Evolutionary conservation across 2,329 filamentous ascomycete genomes (phyloP), one percentile per base, ranked within the genome.

Genomic region (Colletotrichum musae): DNA sequence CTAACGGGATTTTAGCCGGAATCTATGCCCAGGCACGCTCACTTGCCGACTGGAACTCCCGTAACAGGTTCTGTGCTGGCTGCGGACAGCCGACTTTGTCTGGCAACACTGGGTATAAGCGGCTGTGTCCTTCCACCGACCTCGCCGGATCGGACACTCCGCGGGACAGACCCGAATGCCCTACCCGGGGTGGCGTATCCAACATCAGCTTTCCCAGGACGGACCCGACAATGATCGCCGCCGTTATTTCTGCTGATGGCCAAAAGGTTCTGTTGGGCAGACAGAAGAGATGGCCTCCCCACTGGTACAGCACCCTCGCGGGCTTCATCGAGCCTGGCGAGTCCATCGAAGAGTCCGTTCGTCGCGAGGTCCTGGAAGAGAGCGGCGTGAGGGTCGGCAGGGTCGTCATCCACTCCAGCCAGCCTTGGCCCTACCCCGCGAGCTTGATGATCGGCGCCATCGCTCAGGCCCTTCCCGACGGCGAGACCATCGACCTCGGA

Each of bases 171-270:
- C 87, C 86, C 1, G 87, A 92, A 18, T 99, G 96, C 80, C 91
- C 89, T 7, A 97, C 95, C 0, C 89, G 96, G 62, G 92, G 90
- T 47, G 94, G 94, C 28, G 84, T 99, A 53, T 97, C 94, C 39
- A 99, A 99, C 81, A 86, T 98, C 61, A 92, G 88, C 76, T 98
- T 98, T 85, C 95, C 95, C 3, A 90, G 95, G 58, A 98, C 95
- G 2, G 95, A 98, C 75, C 94, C 95, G 1, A 97, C 94, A 32
- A 94, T 98, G 79, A 99, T 99, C 81, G 95, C 97, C 82, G 95
- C 95, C 0, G 92, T 98, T 12, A 89, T 98, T 39, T 97, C 93
- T 61, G 86, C 91, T 58, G 93, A 97, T 74, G 92, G 92, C 58
- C 88, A 91, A 73, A 89, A 90, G 70, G 83, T 97, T 47, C 88